These are phyloP conservation scores for Candida insectalens DNA, from an alignment of 805 yeast genomes.

Conservation along the genomic window DNA sequence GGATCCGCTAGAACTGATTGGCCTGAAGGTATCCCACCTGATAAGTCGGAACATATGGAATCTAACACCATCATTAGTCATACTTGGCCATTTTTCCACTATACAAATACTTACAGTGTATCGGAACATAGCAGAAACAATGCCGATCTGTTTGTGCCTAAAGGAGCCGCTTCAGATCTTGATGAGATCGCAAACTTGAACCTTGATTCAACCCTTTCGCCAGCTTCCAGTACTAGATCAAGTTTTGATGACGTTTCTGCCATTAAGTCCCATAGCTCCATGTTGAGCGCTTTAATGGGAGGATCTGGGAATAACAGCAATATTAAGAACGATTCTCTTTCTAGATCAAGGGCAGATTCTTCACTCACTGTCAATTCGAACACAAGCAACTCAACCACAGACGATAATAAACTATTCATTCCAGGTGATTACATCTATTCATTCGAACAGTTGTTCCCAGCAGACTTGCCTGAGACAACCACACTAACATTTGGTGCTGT, in stretches of 20 bases:
- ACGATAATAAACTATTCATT: constrained; percentile 35
- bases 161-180: constrained; percentile 10
- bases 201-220: constrained; percentile 23
- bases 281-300: constrained; percentile 20
- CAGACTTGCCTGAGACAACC: constrained; percentile 74
- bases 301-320: constrained; percentile 12
- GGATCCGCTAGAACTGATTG: constrained; percentile 80
- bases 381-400: constrained; percentile 5
- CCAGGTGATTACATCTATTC: constrained; percentile 92
- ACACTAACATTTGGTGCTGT: constrained; percentile 77
- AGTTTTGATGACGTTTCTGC: constrained; percentile 11
- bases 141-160: constrained; percentile 35
- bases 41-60: constrained; percentile 58
- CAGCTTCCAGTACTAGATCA: constrained; percentile 17
- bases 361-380: not conserved
- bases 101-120: constrained; percentile 19
- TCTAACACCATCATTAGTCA: constrained; percentile 59
- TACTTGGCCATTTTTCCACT: constrained; percentile 81
- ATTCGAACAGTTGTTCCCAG: constrained; percentile 81
- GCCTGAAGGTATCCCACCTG: constrained; percentile 98
- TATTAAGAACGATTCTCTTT: not conserved
- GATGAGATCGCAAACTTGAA: constrained; percentile 28
- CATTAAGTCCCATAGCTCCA: constrained; percentile 18
- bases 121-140: constrained; percentile 29
- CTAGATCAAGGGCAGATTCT: not conserved